These are phyloP conservation scores for Calonectria hawksworthii DNA, from an alignment of 2,329 filamentous ascomycete genomes.

Conservation along the genomic window DNA sequence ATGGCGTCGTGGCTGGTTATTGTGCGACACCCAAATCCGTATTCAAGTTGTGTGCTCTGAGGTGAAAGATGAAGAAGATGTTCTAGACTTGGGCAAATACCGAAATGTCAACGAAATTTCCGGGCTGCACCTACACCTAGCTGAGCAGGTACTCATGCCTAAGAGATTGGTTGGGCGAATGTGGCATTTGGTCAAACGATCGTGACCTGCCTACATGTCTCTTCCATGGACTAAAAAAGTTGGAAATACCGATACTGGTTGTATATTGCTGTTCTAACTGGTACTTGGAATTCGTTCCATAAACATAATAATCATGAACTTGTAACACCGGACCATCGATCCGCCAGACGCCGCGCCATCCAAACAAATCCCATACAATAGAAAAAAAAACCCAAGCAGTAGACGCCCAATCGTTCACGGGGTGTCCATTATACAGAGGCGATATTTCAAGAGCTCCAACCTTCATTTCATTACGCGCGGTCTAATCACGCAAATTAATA, in stretches of 20 bases:
- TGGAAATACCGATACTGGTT: background rate
- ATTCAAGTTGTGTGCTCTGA: background rate
- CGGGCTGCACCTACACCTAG: background rate
- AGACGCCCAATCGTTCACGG: background rate
- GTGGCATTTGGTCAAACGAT: background rate
- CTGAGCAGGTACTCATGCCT: background rate
- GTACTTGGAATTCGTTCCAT: slow-evolving; percentile 5
- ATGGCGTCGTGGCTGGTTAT: background rate
- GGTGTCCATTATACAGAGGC: background rate
- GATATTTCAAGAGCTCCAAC: background rate
- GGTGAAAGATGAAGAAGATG: background rate
- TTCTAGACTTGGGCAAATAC: background rate
- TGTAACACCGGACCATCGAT: slow-evolving; percentile 1
- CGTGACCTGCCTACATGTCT: too few species aligned
- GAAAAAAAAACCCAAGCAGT: background rate
- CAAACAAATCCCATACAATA: background rate
- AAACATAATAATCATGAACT: slow-evolving; percentile 6
- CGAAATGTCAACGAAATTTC: background rate
- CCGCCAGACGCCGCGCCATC: slow-evolving; percentile 13
- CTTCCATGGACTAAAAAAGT: background rate
- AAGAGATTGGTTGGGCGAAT: background rate
- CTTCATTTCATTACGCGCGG: background rate
- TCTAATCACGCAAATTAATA: background rate
- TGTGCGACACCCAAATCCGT: background rate
- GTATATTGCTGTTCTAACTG: background rate